A percentile compares a stretch with the other conserved stretches of the same genome.
phyloP scores from a whole-genome alignment of 2,329 filamentous ascomycete genomes.

The Diaporthe vaccinii region DNA sequence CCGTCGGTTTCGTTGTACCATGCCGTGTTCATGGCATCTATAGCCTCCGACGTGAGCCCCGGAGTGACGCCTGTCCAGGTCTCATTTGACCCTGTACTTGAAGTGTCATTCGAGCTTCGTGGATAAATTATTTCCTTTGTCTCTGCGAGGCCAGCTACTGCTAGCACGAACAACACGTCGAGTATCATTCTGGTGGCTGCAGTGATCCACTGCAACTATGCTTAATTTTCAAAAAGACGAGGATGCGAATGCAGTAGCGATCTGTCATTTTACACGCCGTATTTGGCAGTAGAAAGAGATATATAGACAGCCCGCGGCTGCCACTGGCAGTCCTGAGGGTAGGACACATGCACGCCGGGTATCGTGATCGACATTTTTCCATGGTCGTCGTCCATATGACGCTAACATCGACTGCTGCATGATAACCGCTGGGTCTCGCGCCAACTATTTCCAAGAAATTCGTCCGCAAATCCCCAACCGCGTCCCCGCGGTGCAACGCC shows the following conservation, averaged over 20 bases:
- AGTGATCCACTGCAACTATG: background rate
- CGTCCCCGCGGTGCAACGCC: background rate
- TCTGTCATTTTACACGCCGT: background rate
- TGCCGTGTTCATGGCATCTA: constrained; percentile 52
- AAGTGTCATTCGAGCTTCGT: background rate
- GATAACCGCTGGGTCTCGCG: constrained; percentile 8
- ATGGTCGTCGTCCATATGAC: background rate
- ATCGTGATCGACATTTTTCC: constrained; percentile 6
- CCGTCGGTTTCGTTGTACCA: constrained; percentile 51
- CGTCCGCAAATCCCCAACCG: background rate
- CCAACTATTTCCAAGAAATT: constrained; percentile 10
- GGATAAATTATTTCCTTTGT: background rate
- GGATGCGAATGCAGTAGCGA: background rate
- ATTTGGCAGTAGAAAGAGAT: background rate
- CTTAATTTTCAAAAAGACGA: background rate
- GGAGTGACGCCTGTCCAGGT: constrained; percentile 30
- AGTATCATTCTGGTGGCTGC: constrained; percentile 1
- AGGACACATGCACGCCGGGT: constrained; percentile 19
- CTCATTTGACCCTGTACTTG: background rate
- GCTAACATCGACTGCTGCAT: constrained; percentile 3
- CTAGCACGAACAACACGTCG: constrained; percentile 6
- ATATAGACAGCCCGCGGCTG: constrained; percentile 8
- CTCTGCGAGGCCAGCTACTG: constrained; percentile 14
- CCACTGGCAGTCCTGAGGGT: background rate
- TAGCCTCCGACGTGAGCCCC: constrained; percentile 41